These are phyloP conservation scores for bread wheat (Triticum aestivum) DNA, from an alignment of 176 grass and related monocot species.

Conservation along the genomic window IWGSC_CS_RefSeq_v2.1 NC_057798.1:32586851-32587350, in stretches of 20 bases:
- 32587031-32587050: not conserved
- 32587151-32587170: too few species aligned
- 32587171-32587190: too few species aligned
- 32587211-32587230: too few species aligned
- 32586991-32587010: not conserved
- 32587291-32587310: too few species aligned
- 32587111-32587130: too few species aligned
- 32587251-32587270: too few species aligned
- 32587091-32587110: not conserved
- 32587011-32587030: not conserved
- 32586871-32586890: not conserved
- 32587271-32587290: too few species aligned
- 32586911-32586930: not conserved
- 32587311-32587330: too few species aligned
- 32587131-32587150: too few species aligned
- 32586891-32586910: not conserved
- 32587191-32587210: too few species aligned
- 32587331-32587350: too few species aligned
- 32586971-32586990: not conserved
- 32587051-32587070: not conserved
- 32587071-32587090: not conserved
- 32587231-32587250: too few species aligned
- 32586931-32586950: not conserved
- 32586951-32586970: not conserved
- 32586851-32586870: not conserved